Evolutionary conservation across 192 early-diverging fungal genomes (phyloP).

Genomic region (Spizellomyces sp.): DNA sequence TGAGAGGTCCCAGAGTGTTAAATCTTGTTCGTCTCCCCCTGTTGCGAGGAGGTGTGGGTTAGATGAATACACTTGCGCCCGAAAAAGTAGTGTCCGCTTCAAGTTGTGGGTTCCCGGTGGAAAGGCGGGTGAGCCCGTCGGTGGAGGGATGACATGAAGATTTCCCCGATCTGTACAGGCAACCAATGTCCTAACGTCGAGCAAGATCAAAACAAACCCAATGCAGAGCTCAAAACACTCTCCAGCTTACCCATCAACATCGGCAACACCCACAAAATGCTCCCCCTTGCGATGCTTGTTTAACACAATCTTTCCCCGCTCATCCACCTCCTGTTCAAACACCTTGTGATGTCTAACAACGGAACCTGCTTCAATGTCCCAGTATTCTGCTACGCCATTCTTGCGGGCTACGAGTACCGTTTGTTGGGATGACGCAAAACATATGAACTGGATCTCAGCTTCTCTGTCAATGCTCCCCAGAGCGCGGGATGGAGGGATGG

Average conservation of each 20-base stretch:
- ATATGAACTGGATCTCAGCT: slow-evolving; percentile 11
- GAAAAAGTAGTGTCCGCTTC: slow-evolving; percentile 56
- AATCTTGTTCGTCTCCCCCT: slow-evolving; percentile 85
- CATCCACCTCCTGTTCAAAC: slow-evolving; percentile 24
- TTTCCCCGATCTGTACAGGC: slow-evolving; percentile 33
- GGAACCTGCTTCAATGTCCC: slow-evolving; percentile 34
- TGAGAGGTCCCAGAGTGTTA: slow-evolving; percentile 73
- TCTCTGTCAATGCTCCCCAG: slow-evolving; percentile 12
- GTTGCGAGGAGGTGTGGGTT: slow-evolving; percentile 72
- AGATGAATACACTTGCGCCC: slow-evolving; percentile 69
- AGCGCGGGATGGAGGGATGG: not conserved
- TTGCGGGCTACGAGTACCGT: slow-evolving; percentile 35
- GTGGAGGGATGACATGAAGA: slow-evolving; percentile 17
- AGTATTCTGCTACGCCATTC: slow-evolving; percentile 34
- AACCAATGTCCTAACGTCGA: slow-evolving; percentile 28
- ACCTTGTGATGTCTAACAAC: slow-evolving; percentile 23
- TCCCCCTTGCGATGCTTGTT: slow-evolving; percentile 44
- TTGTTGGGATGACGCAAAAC: not conserved
- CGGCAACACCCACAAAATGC: slow-evolving; percentile 49
- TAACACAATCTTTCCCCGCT: slow-evolving; percentile 27
- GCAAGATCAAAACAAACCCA: slow-evolving; percentile 11
- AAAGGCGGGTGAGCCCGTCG: slow-evolving; percentile 31
- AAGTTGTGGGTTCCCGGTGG: slow-evolving; percentile 34
- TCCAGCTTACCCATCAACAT: slow-evolving; percentile 31
- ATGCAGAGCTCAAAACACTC: not conserved